phyloP scores from a whole-genome alignment of 257 asterid genomes.

The Penstemon newberryi region DNA sequence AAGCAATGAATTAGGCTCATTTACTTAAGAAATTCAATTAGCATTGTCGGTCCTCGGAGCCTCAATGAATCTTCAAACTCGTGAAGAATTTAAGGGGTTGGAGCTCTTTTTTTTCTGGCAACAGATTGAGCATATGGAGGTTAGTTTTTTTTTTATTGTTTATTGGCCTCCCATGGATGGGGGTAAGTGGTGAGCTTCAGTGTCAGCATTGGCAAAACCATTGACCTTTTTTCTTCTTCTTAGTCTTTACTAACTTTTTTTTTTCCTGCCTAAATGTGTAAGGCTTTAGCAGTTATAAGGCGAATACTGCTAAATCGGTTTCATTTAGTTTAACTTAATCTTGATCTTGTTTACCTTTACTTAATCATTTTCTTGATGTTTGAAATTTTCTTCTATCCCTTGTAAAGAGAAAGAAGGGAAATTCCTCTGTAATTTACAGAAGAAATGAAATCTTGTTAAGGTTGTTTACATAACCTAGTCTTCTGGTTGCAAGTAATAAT shows the following conservation, averaged over 20 bases:
- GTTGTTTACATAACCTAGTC: not conserved
- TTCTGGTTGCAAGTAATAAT: constrained; percentile 19
- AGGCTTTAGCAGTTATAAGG: constrained; percentile 40
- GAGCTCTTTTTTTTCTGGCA: constrained; percentile 43
- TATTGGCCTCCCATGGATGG: constrained; percentile 33
- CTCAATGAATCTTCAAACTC: constrained; percentile 27
- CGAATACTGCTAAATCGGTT: constrained; percentile 34
- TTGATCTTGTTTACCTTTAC: constrained; percentile 20
- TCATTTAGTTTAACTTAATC: constrained; percentile 20
- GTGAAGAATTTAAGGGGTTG: constrained; percentile 36
- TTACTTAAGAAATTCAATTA: constrained; percentile 21
- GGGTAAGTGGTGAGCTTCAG: constrained; percentile 43
- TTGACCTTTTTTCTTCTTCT: constrained; percentile 26
- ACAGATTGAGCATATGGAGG: constrained; percentile 46
- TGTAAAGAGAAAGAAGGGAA: constrained; percentile 21
- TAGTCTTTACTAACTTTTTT: constrained; percentile 20
- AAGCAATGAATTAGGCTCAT: constrained; percentile 32
- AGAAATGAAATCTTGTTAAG: constrained; percentile 16
- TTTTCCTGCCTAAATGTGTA: constrained; percentile 34
- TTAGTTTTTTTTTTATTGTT: constrained; percentile 27
- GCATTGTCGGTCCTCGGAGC: not conserved
- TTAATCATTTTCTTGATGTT: constrained; percentile 27
- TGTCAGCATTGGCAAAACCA: constrained; percentile 39
- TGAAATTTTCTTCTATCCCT: constrained; percentile 14
- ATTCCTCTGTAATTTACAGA: constrained; percentile 23